These are phyloP conservation scores for Apiospora aurea DNA, from an alignment of 2,329 filamentous ascomycete genomes.

Conservation along the genomic window DNA sequence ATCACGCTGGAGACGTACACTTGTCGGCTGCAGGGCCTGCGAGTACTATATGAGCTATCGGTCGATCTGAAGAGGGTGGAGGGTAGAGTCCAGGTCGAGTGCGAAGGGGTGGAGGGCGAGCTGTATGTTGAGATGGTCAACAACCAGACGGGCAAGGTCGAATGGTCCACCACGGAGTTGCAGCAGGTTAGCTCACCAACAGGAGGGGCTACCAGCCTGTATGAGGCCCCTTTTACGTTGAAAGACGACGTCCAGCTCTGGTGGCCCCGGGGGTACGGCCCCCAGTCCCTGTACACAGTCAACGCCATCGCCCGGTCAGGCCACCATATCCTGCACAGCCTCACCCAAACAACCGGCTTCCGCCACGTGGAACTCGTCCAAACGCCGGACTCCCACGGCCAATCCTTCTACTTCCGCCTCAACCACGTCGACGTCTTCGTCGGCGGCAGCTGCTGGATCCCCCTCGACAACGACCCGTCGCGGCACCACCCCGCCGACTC, in stretches of 20 bases:
- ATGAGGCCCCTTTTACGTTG: background rate
- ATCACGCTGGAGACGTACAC: constrained; percentile 70
- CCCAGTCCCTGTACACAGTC: constrained; percentile 57
- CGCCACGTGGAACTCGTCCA: constrained; percentile 58
- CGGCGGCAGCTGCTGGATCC: constrained; percentile 49
- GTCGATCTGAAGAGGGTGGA: background rate
- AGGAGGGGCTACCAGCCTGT: too few relatives aligned
- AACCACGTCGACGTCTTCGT: constrained; percentile 45
- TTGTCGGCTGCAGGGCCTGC: constrained; percentile 65
- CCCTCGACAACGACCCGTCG: constrained; percentile 44
- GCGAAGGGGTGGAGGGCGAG: background rate
- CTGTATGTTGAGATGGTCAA: constrained; percentile 40
- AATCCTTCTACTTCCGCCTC: constrained; percentile 47
- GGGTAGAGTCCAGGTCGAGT: background rate
- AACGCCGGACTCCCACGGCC: constrained; percentile 48
- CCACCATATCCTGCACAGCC: background rate
- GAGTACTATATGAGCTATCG: constrained; percentile 37
- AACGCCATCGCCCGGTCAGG: constrained; percentile 37
- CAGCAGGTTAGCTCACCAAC: background rate
- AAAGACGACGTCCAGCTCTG: constrained; percentile 38
- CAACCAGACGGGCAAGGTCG: background rate
- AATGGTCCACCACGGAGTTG: background rate
- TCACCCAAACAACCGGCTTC: constrained; percentile 61
- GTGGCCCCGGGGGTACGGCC: constrained; percentile 45
- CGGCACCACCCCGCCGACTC: constrained; percentile 40